Conservation (phyloP, 2,329 filamentous ascomycete genomes). For the Fusarium sp. region DNA sequence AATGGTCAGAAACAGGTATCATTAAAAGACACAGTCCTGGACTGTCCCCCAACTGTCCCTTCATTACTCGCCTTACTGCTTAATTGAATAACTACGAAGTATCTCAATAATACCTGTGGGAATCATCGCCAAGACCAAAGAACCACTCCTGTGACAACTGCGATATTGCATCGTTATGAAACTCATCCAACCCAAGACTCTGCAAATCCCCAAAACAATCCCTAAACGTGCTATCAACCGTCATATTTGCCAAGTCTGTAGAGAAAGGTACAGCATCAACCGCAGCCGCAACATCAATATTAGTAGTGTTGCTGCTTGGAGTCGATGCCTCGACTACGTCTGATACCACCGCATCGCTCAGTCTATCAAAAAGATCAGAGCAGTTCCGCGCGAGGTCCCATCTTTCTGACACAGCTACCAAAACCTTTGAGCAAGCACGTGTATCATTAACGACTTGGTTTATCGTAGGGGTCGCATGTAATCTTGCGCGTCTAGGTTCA, state of each 20-base stretch:
- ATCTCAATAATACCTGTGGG: conserved; percentile 31
- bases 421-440: conserved; percentile 60
- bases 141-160: conserved; percentile 46
- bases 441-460: conserved; percentile 60
- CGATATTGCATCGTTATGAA: conserved; percentile 49
- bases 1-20: no score
- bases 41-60: no score
- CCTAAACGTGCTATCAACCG: conserved; percentile 56
- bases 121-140: conserved; percentile 37
- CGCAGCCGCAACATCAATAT: conserved; percentile 3
- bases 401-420: conserved; percentile 61
- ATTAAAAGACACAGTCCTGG: no score
- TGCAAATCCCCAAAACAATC: conserved; percentile 55
- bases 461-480: conserved; percentile 56
- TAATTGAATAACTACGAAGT: background rate
- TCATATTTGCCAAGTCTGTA: conserved; percentile 45
- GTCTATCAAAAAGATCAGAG: conserved; percentile 59
- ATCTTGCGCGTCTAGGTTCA: conserved; percentile 4
- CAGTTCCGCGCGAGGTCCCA: conserved; percentile 59
- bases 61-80: no score
- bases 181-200: conserved; percentile 43
- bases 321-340: conserved; percentile 54
- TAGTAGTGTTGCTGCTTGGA: background rate
- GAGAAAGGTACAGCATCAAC: conserved; percentile 22
- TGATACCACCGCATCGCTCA: conserved; percentile 59